Base-by-base conservation (phyloP, 192 early-diverging fungal genomes). In the Chytriomyces sp. region DNA sequence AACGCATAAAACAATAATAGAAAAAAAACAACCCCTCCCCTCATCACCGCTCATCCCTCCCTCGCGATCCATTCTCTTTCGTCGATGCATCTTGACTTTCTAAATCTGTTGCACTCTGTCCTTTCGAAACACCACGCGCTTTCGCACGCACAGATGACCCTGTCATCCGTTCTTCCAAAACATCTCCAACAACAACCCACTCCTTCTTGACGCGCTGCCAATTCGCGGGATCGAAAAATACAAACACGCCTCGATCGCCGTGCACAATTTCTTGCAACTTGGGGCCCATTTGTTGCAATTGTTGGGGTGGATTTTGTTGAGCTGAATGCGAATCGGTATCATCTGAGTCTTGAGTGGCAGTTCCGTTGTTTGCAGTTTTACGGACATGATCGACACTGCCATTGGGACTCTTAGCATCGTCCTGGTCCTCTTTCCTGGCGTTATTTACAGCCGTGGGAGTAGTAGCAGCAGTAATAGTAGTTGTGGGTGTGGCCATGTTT, bases 131-230 rank as follows among this genome's bases (percentile, higher is more conserved):
- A 57, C 20, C 53, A n/a, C 53, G 3, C 53, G 13, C 53, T 20
- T 20, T 35, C 2, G 35, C 53, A 13, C 20, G 16, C 53, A 20
- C 3, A 13, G 16, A 57, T 13, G 53, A 20, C 20, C 53, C 53
- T 20, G 8, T 7, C 49, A 28, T 75, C 26, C 93, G 87, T 71
- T 98, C 97, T 82, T 98, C 98, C 69, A 99, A 82, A 35, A 91
- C 84, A 76, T 98, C 95, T 82, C 93, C 97, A 61, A 92, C 80
- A 3, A 98, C 82, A 75, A 95, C 85, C 81, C 89, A 94, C 60
- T 99, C 97, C 84, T 94, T 92, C 79, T 94, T 94, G 60, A 96
- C 91, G 75, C 91, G 92, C 73, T 92, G 89, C 96, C 96, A 99
- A 50, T 86, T 88, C 24, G 82, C 88, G 11, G 95, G 95, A 77